Evolutionary conservation across 2,329 filamentous ascomycete genomes (phyloP).

Genomic region (Metarhizium guizhouense): DNA sequence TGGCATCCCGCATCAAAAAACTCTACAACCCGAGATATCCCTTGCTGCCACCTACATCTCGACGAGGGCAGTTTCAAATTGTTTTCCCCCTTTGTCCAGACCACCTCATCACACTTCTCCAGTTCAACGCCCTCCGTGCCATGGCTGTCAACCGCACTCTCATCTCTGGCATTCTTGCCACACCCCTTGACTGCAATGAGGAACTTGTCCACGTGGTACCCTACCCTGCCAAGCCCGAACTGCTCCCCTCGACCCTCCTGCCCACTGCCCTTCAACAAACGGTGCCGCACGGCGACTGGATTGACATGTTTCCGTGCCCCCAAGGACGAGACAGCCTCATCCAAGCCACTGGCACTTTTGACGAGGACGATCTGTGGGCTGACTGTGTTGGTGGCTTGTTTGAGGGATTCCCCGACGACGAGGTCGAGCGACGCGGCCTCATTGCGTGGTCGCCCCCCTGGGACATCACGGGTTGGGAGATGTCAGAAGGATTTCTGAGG

Average conservation of each 20-base stretch:
- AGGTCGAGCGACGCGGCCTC: slow-evolving; percentile 29
- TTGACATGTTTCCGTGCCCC: slow-evolving; percentile 29
- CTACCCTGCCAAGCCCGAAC: slow-evolving; percentile 12
- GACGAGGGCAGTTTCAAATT: slow-evolving; percentile 8
- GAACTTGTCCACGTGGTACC: slow-evolving; percentile 12
- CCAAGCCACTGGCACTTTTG: slow-evolving; percentile 24
- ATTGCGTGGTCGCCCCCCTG: slow-evolving; percentile 29
- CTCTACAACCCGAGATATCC: too few relatives aligned
- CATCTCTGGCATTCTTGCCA: slow-evolving; percentile 21
- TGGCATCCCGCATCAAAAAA: too few relatives aligned
- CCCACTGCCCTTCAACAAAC: slow-evolving; percentile 29
- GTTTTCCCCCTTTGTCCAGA: slow-evolving; percentile 29
- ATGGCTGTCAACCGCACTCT: slow-evolving; percentile 25
- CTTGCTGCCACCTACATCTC: not conserved
- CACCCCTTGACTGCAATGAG: slow-evolving; percentile 1
- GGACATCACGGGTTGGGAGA: slow-evolving; percentile 13
- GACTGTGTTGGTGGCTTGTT: slow-evolving; percentile 33
- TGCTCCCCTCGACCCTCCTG: slow-evolving; percentile 22
- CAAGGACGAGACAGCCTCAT: slow-evolving; percentile 28
- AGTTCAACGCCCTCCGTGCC: slow-evolving; percentile 31
- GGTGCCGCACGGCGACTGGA: slow-evolving; percentile 29
- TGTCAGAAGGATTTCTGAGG: slow-evolving; percentile 12
- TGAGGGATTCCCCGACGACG: slow-evolving; percentile 33
- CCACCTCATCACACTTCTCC: slow-evolving; percentile 32
- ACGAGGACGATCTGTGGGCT: slow-evolving; percentile 33